A percentile compares a stretch with the other conserved stretches of the same genome.
These are phyloP conservation scores for Pezicula neosporulosa DNA, from an alignment of 2,329 filamentous ascomycete species.

Conservation along the genomic window DNA sequence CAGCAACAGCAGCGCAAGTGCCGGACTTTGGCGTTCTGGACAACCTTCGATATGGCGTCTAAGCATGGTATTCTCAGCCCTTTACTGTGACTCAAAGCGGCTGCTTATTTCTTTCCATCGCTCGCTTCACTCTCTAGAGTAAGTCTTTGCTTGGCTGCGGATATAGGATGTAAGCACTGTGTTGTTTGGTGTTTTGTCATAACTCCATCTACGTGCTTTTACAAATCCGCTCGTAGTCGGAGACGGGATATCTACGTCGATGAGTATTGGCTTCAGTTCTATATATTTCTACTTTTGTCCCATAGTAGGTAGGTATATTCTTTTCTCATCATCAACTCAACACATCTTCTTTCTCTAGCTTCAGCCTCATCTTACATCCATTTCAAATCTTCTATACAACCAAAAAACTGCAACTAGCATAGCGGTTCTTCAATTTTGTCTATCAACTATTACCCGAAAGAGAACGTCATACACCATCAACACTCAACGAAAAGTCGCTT, in stretches of 20 bases:
- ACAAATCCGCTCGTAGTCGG: not conserved
- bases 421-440: not conserved
- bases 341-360: not conserved
- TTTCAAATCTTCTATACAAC: not conserved
- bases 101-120: no score
- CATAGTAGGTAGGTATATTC: not conserved
- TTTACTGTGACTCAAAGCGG: no score
- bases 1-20: no score
- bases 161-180: not conserved
- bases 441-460: not conserved
- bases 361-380: not conserved
- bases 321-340: not conserved
- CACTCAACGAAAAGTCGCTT: not conserved
- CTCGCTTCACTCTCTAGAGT: not conserved
- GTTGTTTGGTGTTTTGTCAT: not conserved
- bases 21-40: no score
- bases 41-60: no score
- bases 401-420: no score
- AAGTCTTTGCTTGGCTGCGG: not conserved
- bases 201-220: not conserved
- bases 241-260: not conserved
- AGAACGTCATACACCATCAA: no score
- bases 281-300: not conserved
- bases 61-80: no score
- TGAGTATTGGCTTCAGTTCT: not conserved